Percentiles rank a stretch among this genome's conserved stretches.
Evolutionary conservation across 192 early-diverging fungal species (phyloP).

Genomic region (Coemansia sp.): DNA sequence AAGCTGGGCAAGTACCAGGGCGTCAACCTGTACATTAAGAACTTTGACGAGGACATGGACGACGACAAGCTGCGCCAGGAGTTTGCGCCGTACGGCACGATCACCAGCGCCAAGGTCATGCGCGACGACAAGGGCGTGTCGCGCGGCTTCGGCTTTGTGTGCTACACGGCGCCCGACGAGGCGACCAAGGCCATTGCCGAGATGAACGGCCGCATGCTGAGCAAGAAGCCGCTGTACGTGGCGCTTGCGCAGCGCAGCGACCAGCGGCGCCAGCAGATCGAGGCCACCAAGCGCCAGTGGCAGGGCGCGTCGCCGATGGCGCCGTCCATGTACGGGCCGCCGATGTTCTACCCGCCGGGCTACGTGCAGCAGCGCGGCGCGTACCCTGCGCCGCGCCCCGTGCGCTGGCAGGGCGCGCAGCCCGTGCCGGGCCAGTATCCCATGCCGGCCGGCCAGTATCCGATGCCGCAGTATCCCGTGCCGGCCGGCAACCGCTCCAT

Average conservation of each 20-base stretch:
- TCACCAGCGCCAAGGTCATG: constrained; percentile 98
- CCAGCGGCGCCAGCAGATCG: constrained; percentile 90
- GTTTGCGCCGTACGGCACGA: constrained; percentile 92
- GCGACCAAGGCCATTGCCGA: constrained; percentile 97
- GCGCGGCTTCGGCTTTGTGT: constrained; percentile 98
- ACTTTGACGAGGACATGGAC: constrained; percentile 94
- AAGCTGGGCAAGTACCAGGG: constrained; percentile 98
- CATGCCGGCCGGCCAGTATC: constrained; percentile 45
- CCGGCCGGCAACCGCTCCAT: constrained; percentile 38
- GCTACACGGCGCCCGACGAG: constrained; percentile 98
- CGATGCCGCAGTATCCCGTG: constrained; percentile 46
- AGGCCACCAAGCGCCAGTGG: constrained; percentile 92
- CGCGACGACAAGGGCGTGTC: constrained; percentile 81
- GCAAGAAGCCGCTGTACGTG: constrained; percentile 96
- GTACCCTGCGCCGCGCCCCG: constrained; percentile 53
- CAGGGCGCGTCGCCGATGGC: constrained; percentile 46
- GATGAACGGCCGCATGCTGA: constrained; percentile 96
- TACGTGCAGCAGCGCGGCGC: constrained; percentile 52
- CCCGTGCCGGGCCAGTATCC: constrained; percentile 49
- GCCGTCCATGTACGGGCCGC: constrained; percentile 54
- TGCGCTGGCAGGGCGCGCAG: constrained; percentile 56
- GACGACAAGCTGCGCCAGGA: constrained; percentile 96
- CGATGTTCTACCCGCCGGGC: constrained; percentile 59
- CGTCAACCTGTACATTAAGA: constrained; percentile 98
- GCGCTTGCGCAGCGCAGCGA: constrained; percentile 98